Conservation (phyloP, 495 filamentous ascomycete genomes). For the Xylaria grammica region DNA sequence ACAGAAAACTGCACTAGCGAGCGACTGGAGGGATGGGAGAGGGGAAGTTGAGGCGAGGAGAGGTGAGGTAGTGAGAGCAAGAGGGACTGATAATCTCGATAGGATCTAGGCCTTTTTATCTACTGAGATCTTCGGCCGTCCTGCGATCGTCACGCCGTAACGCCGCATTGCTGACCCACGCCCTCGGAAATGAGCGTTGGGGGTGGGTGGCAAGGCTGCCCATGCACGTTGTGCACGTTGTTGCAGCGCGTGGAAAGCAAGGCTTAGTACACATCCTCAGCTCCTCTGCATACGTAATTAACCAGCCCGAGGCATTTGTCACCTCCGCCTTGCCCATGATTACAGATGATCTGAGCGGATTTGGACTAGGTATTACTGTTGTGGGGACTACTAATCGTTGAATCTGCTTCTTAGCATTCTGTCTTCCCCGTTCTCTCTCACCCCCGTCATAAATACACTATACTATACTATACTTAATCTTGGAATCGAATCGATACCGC, state of each 20-base stretch:
- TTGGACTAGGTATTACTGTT: neutral
- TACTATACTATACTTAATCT: too few species aligned
- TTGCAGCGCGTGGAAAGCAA: neutral
- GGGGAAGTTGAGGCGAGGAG: neutral
- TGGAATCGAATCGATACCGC: too few species aligned
- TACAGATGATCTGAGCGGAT: neutral
- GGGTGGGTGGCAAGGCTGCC: conserved; percentile 10
- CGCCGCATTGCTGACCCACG: neutral
- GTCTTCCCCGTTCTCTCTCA: too few species aligned
- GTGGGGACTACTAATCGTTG: neutral
- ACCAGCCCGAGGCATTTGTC: conserved; percentile 14
- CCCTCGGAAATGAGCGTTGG: conserved; percentile 5
- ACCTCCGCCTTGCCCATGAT: conserved; percentile 9
- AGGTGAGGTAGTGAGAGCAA: neutral
- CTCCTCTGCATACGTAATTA: neutral
- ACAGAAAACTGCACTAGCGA: neutral
- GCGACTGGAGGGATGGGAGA: neutral
- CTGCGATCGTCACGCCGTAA: neutral
- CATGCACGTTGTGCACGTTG: conserved; percentile 9
- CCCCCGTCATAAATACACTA: too few species aligned
- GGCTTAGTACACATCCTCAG: conserved; percentile 18
- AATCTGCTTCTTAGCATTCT: too few species aligned
- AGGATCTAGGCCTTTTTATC: conserved; percentile 6
- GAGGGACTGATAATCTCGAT: neutral
- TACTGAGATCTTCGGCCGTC: neutral